Conservation (phyloP, 2,329 filamentous ascomycete species). For the Emergomyces pasteurianus region DNA sequence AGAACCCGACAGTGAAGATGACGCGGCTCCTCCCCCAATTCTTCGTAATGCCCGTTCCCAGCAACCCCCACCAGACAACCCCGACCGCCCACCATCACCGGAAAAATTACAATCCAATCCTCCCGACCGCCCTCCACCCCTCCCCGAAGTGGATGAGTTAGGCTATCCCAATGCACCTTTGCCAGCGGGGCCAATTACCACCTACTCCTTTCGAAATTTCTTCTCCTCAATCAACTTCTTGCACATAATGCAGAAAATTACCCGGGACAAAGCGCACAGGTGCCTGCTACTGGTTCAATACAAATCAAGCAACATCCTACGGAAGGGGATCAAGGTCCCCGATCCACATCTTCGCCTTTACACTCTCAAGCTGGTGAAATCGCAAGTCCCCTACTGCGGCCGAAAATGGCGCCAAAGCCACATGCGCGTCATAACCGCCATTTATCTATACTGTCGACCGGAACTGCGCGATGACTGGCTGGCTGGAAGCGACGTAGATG, state of each 20-base stretch:
- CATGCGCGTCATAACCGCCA: constrained; percentile 96
- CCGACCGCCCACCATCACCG: constrained; percentile 17
- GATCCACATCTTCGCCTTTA: constrained; percentile 81
- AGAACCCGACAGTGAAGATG: constrained; percentile 43
- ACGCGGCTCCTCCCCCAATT: constrained; percentile 77
- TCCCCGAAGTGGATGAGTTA: constrained; percentile 66
- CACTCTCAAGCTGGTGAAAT: constrained; percentile 96
- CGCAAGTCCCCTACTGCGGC: constrained; percentile 94
- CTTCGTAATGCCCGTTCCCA: constrained; percentile 43
- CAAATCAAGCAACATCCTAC: constrained; percentile 84
- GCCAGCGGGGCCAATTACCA: constrained; percentile 51
- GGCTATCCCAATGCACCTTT: constrained; percentile 62
- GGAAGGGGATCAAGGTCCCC: constrained; percentile 82
- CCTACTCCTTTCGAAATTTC: constrained; percentile 88
- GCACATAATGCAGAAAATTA: constrained; percentile 93
- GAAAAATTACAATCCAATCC: constrained; percentile 9
- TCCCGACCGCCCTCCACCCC: constrained; percentile 6
- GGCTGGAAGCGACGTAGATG: constrained; percentile 76
- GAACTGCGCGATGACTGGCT: constrained; percentile 94
- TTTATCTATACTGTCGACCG: constrained; percentile 86
- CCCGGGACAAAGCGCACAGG: constrained; percentile 87
- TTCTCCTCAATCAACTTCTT: constrained; percentile 92
- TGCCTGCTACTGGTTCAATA: constrained; percentile 90
- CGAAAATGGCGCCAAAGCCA: constrained; percentile 97
- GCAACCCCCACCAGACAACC: constrained; percentile 19